Conservation (phyloP, 257 asterid genomes). For the Scutellaria minor region DNA sequence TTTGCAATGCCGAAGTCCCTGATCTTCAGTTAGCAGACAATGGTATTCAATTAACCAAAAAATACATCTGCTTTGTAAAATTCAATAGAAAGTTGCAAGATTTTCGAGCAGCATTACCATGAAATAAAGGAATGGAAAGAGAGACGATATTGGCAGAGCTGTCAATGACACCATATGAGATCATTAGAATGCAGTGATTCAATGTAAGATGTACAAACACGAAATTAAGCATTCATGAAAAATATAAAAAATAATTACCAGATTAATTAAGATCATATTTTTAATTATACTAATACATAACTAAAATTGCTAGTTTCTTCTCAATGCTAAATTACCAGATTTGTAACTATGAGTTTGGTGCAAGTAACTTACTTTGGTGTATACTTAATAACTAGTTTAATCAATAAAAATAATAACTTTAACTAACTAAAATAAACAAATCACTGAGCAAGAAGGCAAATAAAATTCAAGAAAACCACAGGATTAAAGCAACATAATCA, state of each 20-base stretch:
- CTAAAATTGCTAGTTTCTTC: not conserved
- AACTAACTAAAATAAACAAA: not conserved
- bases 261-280: too few species aligned
- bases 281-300: not conserved
- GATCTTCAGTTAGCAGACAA: constrained; percentile 40
- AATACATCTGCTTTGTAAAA: not conserved
- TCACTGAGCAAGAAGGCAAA: constrained; percentile 8
- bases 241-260: too few species aligned
- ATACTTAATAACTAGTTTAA: too few species aligned
- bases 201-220: constrained; percentile 5
- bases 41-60: not conserved
- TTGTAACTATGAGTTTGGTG: not conserved
- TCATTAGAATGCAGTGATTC: constrained; percentile 27
- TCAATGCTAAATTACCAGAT: not conserved
- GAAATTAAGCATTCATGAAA: too few species aligned
- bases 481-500: not conserved
- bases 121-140: constrained; percentile 74
- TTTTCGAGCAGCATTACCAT: constrained; percentile 52
- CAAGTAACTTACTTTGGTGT: not conserved
- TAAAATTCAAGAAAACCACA: not conserved
- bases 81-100: not conserved
- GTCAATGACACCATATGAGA: constrained; percentile 44
- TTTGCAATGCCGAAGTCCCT: constrained; percentile 61
- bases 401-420: too few species aligned
- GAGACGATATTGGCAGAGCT: constrained; percentile 80